Base-by-base conservation (phyloP, 106 monocot species). In the Phalaenopsis aphrodite region DNA sequence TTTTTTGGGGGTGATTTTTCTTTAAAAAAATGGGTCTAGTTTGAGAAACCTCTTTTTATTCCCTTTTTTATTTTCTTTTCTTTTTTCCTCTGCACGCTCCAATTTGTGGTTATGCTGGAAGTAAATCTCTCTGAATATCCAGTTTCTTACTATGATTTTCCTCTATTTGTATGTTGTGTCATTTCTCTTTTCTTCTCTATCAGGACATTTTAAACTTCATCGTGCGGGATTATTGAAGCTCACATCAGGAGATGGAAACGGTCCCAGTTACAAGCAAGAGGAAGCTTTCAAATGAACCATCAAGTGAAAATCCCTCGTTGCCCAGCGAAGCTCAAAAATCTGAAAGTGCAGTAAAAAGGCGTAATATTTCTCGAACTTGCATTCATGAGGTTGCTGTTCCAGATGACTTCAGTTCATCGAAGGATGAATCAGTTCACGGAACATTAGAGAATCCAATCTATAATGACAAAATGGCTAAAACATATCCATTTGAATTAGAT, bases 311-410 rank as follows among this genome's bases (percentile, higher is more conserved):
- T 41, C 9, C 77, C 10, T 36, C 16, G 56, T 11, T 3, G 10
- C 0, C 38, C 42, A 19, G 16, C 38, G 49, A 64, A 46, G 6
- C 49, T 42, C 6, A 41, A 2, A 42, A 57, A 2, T 12, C 73
- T 52, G 82, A 79, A 38, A 73, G 75, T 24, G 56, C 65, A 30
- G 80, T 86, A 5, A 92, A 92, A 79, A 75, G 80, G 10, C 77
- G 82, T 57, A 87, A 24, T 76, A 45, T 86, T n/a, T 89, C 99
- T 41, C 91, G 93, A 19, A 88, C 95, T 3, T 99, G 99, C 79
- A 84, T 99, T 57, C 99, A 99, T 75, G 99, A 99, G 81, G 99
- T 99, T 45, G 99, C 99, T 42, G 88, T 91, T 56, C 95, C 95
- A 57, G 87, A 87, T 56, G 86, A 66, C 12, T 99, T 81, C 61